Percentiles rank a stretch among this genome's conserved stretches.
Evolutionary conservation across 208 protist species (phyloP).

Genomic region (Balamuthia mandrillaris): DNA sequence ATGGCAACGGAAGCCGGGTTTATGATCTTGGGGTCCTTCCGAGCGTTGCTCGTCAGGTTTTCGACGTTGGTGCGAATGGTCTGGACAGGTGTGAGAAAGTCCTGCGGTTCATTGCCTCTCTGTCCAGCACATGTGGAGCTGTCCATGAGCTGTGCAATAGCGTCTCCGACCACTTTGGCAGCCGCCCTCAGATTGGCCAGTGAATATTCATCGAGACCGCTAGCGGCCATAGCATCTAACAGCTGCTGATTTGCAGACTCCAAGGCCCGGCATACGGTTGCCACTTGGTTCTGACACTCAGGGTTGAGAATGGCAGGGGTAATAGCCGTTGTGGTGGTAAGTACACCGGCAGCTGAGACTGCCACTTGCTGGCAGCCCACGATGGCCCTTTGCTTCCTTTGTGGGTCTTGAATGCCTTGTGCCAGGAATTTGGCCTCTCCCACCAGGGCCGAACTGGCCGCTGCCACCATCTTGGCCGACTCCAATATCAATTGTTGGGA

Average conservation of each 20-base stretch:
- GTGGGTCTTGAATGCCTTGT: no score
- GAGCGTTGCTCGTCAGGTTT: neutral
- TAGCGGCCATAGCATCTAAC: neutral
- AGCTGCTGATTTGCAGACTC: neutral
- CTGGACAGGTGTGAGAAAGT: constrained; percentile 16
- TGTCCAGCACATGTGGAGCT: neutral
- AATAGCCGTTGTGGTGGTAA: no score
- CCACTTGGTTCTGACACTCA: no score
- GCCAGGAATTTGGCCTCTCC: neutral
- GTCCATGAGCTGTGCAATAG: neutral
- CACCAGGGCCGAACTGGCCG: no score
- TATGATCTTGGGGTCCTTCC: neutral
- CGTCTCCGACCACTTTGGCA: neutral
- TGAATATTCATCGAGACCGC: neutral
- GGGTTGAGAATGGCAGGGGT: no score
- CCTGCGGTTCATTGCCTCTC: neutral
- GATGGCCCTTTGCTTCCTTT: no score
- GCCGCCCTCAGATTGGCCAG: neutral
- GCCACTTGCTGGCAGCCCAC: no score
- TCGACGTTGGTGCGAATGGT: neutral
- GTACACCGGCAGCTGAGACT: no score
- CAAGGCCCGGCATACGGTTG: neutral
- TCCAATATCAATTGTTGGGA: constrained; percentile 25
- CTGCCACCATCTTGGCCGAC: no score
- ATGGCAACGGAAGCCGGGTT: neutral